phyloP scores from a whole-genome alignment of 805 yeast species.

The Kazachstania psychrophila region DNA sequence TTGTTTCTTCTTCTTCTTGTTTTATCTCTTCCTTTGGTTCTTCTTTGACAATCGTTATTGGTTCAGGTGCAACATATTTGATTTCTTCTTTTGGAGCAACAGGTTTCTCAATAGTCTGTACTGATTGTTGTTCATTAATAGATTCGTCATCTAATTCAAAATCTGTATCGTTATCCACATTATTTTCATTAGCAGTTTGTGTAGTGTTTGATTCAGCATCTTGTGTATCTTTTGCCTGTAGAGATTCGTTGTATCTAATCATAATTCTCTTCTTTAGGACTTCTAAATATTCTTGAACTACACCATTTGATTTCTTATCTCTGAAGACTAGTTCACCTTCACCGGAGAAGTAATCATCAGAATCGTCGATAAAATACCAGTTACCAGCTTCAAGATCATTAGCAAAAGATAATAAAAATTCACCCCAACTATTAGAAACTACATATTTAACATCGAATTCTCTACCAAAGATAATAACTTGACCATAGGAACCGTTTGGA shows the following conservation, averaged over 20 bases:
- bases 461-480: slow-evolving; percentile 85
- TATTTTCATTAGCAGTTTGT: neutral
- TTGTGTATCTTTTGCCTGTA: slow-evolving; percentile 3
- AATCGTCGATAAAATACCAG: slow-evolving; percentile 57
- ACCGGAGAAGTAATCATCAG: slow-evolving; percentile 59
- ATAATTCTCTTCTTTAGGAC: slow-evolving; percentile 32
- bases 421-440: slow-evolving; percentile 82
- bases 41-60: neutral
- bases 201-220: neutral
- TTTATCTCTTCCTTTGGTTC: slow-evolving; percentile 4
- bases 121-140: neutral
- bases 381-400: slow-evolving; percentile 82
- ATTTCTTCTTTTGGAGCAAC: neutral
- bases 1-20: slow-evolving; percentile 1
- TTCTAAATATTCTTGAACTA: slow-evolving; percentile 36
- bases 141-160: slow-evolving; percentile 5
- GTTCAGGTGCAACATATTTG: neutral
- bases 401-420: slow-evolving; percentile 71
- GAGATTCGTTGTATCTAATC: slow-evolving; percentile 10
- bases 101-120: neutral
- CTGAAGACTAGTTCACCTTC: slow-evolving; percentile 68
- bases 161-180: slow-evolving; percentile 5
- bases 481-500: slow-evolving; percentile 73
- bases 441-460: slow-evolving; percentile 87
- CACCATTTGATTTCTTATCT: slow-evolving; percentile 46